phyloP scores from a whole-genome alignment of 139 green algal genomes.

The Coelastrella sp. region DNA sequence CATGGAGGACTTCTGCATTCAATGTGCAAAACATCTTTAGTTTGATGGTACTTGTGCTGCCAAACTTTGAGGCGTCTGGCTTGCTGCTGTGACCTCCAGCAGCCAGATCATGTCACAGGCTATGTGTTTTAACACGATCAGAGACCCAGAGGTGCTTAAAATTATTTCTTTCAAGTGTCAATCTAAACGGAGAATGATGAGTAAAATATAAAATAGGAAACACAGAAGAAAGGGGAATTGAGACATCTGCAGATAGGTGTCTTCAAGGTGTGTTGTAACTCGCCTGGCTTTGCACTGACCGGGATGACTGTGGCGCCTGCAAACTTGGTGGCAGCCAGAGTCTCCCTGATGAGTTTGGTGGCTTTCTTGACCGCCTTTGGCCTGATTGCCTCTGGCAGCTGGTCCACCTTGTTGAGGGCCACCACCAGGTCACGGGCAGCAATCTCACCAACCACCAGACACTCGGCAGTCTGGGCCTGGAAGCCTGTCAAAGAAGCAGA shows the following conservation, averaged over 20 bases:
- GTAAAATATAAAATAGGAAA: not conserved
- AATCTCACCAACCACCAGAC: constrained; percentile 93
- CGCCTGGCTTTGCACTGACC: constrained; percentile 25
- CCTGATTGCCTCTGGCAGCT: constrained; percentile 67
- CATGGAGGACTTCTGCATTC: too few relatives aligned
- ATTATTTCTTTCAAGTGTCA: too few relatives aligned
- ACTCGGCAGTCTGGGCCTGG: constrained; percentile 93
- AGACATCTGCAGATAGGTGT: not conserved
- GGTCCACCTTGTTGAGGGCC: constrained; percentile 89
- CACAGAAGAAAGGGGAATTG: not conserved
- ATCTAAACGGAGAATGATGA: too few relatives aligned
- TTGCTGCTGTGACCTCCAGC: too few relatives aligned
- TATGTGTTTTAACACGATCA: too few relatives aligned
- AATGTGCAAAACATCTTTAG: too few relatives aligned
- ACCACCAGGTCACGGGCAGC: constrained; percentile 86
- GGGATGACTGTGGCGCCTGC: constrained; percentile 44
- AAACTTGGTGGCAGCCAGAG: constrained; percentile 46
- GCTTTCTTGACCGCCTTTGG: constrained; percentile 71
- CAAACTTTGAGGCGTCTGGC: too few relatives aligned
- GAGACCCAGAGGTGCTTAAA: too few relatives aligned
- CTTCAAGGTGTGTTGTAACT: not conserved
- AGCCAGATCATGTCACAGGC: too few relatives aligned
- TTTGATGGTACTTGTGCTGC: too few relatives aligned
- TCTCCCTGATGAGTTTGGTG: constrained; percentile 49
- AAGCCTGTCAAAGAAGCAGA: constrained; percentile 62